Evolutionary conservation across 169 alveolate genomes (phyloP).

Genomic region (Condylostoma magnum): DNA sequence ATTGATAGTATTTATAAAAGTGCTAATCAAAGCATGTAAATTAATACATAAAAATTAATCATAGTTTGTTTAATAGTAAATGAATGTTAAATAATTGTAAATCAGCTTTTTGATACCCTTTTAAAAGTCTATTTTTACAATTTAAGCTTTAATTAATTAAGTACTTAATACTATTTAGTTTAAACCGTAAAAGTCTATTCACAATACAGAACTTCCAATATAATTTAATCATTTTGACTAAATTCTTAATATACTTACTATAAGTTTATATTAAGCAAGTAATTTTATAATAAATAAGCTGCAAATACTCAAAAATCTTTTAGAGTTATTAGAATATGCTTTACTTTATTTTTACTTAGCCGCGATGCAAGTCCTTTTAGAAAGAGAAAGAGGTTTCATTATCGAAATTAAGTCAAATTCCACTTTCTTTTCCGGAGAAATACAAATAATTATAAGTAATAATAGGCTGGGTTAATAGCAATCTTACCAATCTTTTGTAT

Average conservation of each 20-base stretch:
- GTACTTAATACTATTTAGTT: slow-evolving; percentile 26
- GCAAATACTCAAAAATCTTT: slow-evolving; percentile 51
- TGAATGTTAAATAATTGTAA: no score
- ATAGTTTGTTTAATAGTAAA: no score
- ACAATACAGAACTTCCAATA: slow-evolving; percentile 42
- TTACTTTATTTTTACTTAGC: slow-evolving; percentile 51
- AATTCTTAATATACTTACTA: slow-evolving; percentile 25
- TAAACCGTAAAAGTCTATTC: slow-evolving; percentile 47
- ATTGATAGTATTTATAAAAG: no score
- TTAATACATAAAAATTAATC: no score
- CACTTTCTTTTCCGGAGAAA: slow-evolving; percentile 19
- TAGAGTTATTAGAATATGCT: not conserved
- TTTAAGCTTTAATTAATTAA: slow-evolving; percentile 37
- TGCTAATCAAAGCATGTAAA: no score
- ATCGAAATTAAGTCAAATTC: not conserved
- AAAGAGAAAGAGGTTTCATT: not conserved
- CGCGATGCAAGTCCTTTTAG: slow-evolving; percentile 41
- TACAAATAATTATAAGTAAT: slow-evolving; percentile 16
- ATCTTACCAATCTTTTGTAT: not conserved
- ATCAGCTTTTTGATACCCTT: not conserved
- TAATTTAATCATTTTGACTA: slow-evolving; percentile 33
- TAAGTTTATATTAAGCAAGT: slow-evolving; percentile 37
- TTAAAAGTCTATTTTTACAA: slow-evolving; percentile 40
- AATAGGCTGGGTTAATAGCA: not conserved
- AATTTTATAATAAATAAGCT: slow-evolving; percentile 44